Percentiles rank a stretch among this genome's conserved stretches.
phyloP scores from a whole-genome alignment of 192 early-diverging fungal genomes.

The Backusella parvicylindrica region DNA sequence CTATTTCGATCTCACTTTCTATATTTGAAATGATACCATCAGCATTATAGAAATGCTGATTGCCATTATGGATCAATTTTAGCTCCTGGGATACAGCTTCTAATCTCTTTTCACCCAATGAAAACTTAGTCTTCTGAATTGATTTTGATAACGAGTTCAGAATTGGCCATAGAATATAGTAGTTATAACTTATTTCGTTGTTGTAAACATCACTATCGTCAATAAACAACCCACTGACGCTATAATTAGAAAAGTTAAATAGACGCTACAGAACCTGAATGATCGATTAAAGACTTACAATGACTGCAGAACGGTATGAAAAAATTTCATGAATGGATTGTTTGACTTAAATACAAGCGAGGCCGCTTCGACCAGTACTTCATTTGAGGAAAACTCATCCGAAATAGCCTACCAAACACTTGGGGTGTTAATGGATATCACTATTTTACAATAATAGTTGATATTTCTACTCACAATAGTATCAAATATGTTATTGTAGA shows the following conservation, averaged over 20 bases:
- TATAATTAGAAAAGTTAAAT: conserved; percentile 7
- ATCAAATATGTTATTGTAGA: conserved; percentile 6
- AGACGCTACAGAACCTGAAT: background rate
- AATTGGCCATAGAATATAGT: background rate
- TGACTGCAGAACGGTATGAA: conserved; percentile 4
- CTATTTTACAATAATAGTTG: background rate
- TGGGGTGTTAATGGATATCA: background rate
- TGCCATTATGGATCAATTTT: conserved; percentile 15
- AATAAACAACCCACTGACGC: background rate
- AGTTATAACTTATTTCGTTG: background rate
- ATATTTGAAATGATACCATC: conserved; percentile 13
- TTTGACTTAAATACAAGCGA: background rate
- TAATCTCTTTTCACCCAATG: conserved; percentile 9
- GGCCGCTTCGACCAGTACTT: background rate
- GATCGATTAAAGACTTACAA: background rate
- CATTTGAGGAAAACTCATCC: conserved; percentile 1
- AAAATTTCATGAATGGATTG: conserved; percentile 1
- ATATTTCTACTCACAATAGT: conserved; percentile 9
- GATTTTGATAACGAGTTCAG: conserved; percentile 7
- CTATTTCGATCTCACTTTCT: conserved; percentile 7
- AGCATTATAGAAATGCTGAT: conserved; percentile 2
- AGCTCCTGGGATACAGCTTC: conserved; percentile 5
- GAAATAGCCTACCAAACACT: background rate
- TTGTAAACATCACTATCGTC: conserved; percentile 6
- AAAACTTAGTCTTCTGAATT: conserved; percentile 6